A percentile compares a stretch with the other conserved stretches of the same genome.
These are phyloP conservation scores for Suillus ampliporus DNA, from an alignment of 768 basidiomycete genomes.

Conservation along the genomic window DNA sequence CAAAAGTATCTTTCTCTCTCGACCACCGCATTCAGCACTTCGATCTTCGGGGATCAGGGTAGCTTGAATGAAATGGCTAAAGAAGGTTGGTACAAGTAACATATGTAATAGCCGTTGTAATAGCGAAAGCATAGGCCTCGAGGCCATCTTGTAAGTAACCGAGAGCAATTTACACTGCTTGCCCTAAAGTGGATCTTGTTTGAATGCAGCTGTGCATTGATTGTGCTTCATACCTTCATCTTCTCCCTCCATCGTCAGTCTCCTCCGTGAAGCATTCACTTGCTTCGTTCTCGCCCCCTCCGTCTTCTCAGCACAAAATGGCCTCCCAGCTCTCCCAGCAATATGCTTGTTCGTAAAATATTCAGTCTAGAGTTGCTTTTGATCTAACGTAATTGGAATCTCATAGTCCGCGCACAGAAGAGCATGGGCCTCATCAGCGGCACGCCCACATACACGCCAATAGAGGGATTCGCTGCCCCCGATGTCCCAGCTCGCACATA, in stretches of 20 bases:
- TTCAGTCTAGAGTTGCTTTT: conserved; percentile 9
- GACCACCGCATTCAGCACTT: too few species aligned
- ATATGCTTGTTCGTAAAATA: conserved; percentile 73
- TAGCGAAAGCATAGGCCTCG: background rate
- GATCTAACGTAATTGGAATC: conserved; percentile 23
- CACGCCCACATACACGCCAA: conserved; percentile 71
- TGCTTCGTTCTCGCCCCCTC: conserved; percentile 62
- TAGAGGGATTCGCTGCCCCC: conserved; percentile 65
- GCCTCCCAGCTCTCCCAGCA: conserved; percentile 79
- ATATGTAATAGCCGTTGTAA: too few species aligned
- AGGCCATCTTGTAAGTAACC: background rate
- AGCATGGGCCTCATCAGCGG: conserved; percentile 84
- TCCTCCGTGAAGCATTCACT: conserved; percentile 75
- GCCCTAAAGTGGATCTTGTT: conserved; percentile 25
- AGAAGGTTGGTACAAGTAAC: background rate
- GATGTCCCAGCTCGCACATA: conserved; percentile 77
- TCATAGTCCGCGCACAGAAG: conserved; percentile 92
- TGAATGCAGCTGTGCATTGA: conserved; percentile 8
- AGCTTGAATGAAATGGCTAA: background rate
- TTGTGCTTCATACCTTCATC: conserved; percentile 26
- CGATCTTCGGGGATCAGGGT: too few species aligned
- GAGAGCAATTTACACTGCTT: conserved; percentile 15
- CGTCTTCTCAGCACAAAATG: conserved; percentile 53
- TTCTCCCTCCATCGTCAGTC: conserved; percentile 26
- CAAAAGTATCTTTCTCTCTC: too few species aligned